Evolutionary conservation across 306 rosid species (phyloP).

Genomic region (Inga laurina): DNA sequence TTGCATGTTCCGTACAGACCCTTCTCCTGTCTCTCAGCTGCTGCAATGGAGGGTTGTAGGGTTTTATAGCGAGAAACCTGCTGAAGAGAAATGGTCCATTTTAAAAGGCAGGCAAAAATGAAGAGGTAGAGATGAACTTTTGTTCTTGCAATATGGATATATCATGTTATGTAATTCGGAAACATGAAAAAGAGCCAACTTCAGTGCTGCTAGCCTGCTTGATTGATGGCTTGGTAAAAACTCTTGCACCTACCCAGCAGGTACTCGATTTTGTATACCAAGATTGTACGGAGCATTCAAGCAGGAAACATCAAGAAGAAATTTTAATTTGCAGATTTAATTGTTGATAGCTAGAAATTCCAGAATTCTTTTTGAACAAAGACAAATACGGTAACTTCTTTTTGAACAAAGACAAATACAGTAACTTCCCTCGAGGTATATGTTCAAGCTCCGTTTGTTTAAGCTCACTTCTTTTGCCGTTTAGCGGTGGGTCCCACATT

Average conservation of each 20-base stretch:
- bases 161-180: neutral
- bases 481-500: too few species aligned
- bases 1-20: neutral
- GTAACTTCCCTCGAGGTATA: neutral
- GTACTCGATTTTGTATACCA: too few species aligned
- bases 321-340: neutral
- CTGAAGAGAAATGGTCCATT: neutral
- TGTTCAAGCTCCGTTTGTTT: neutral
- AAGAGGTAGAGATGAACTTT: neutral
- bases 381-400: neutral
- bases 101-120: neutral
- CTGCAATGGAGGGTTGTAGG: neutral
- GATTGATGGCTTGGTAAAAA: neutral
- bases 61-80: neutral
- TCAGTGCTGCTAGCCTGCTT: neutral
- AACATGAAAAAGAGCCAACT: neutral
- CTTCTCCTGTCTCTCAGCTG: slow-evolving; percentile 2
- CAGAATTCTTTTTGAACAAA: neutral
- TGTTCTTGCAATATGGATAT: neutral
- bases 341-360: neutral
- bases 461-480: too few species aligned
- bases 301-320: neutral
- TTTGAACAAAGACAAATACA: neutral
- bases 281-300: neutral
- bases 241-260: neutral